These are phyloP conservation scores for Sporisorium graminicola DNA, from an alignment of 1,284 basidiomycete species.

Conservation along the genomic window DNA sequence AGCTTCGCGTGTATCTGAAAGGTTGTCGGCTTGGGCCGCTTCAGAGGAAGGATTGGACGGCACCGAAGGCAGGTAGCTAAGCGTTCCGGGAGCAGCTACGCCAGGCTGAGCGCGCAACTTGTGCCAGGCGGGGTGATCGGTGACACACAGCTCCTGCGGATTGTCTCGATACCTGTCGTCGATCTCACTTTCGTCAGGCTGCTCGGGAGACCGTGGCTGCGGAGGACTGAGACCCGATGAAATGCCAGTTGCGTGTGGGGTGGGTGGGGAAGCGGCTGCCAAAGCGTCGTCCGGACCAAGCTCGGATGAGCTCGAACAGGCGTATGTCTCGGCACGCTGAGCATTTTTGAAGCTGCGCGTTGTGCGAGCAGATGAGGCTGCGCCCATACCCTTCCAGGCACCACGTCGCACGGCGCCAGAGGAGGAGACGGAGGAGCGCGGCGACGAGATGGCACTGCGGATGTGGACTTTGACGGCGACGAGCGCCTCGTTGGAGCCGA, in stretches of 20 bases:
- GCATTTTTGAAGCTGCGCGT: slow-evolving; percentile 37
- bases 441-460: slow-evolving; percentile 49
- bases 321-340: slow-evolving; percentile 23
- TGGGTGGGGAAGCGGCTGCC: neutral
- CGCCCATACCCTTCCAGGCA: slow-evolving; percentile 45
- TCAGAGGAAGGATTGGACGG: slow-evolving; percentile 6
- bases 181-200: slow-evolving; percentile 8
- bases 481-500: slow-evolving; percentile 38
- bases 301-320: slow-evolving; percentile 39
- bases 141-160: slow-evolving; percentile 33
- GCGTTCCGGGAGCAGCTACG: slow-evolving; percentile 33
- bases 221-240: slow-evolving; percentile 11
- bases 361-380: slow-evolving; percentile 25
- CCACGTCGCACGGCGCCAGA: slow-evolving; percentile 43
- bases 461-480: slow-evolving; percentile 39
- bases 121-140: slow-evolving; percentile 47
- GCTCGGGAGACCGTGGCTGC: neutral
- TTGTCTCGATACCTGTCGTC: slow-evolving; percentile 34
- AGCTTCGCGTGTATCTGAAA: neutral
- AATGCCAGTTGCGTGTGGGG: neutral
- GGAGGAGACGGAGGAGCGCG: slow-evolving; percentile 50
- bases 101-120: slow-evolving; percentile 27
- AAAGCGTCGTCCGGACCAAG: slow-evolving; percentile 26
- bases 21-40: neutral
- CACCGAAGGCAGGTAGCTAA: slow-evolving; percentile 44